Base-by-base conservation (phyloP, 75 land plant species). In the Gnetum montanum region DNA sequence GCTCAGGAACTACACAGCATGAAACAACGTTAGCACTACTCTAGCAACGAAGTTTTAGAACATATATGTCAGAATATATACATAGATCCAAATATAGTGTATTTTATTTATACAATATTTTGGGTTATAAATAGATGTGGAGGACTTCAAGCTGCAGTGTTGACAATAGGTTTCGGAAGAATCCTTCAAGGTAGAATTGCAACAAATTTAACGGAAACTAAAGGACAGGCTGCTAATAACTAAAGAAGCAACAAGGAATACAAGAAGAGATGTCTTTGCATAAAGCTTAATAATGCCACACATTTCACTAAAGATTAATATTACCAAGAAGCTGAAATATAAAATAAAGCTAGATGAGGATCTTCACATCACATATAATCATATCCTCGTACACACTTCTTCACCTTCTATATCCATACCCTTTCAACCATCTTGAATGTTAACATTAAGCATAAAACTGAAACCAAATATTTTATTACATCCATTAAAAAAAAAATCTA, bases 1-100 rank as follows among this genome's bases (percentile, higher is more conserved):
- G 54, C 10, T 76, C 84, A 76, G 45, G n/a, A 57, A 26, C 20
- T 31, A 20, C 5, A 18, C 19, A 24, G 15, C 12, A 54, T 30
- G 19, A 54, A 54, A 54, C 10, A 54, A 20, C 19, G 24, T n/a
- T 16, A 8, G 4, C 18, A 25, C 15, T 23, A 22, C 18, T 23
- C 27, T 7, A 27, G 4, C 29, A 15, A 26, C 18, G 12, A 12
- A 49, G 19, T 30, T 54, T 33, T 18, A 31, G 6, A 4, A 48
- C 2, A 48, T 27, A 25, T 10, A 35, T 38, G n/a, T 38, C 11
- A 19, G 27, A 22, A 34, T 13, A 34, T 18, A 38, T n/a, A 6
- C 12, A 30, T 18, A 22, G 4, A 55, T 8, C 57, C 20, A 8
- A 6, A n/a, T 12, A 31, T 26, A 29, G 7, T 25, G 25, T 25